A percentile compares a stretch with the other conserved stretches of the same genome.
Evolutionary conservation across 768 basidiomycete species (phyloP).

Genomic region (Coprinopsis sp.): DNA sequence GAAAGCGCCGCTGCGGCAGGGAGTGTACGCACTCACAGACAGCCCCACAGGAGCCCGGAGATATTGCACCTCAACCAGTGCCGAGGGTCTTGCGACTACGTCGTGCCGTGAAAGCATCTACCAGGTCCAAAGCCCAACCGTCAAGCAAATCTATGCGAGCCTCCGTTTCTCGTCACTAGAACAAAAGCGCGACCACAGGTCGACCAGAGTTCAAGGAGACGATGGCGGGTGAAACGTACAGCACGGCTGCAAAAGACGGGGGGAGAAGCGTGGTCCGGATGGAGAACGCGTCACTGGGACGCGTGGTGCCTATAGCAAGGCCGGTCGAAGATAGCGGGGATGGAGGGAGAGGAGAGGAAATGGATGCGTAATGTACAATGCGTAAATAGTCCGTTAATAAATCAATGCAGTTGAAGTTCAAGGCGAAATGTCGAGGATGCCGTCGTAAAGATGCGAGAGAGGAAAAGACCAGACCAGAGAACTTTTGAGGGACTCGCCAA

Average conservation of each 20-base stretch:
- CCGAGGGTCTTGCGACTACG: constrained; percentile 67
- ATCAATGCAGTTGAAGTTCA: constrained; percentile 54
- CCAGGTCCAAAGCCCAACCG: constrained; percentile 32
- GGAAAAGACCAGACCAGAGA: constrained; percentile 12
- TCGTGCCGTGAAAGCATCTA: constrained; percentile 53
- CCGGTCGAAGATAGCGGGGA: constrained; percentile 21
- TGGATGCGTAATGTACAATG: constrained; percentile 43
- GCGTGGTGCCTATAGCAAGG: constrained; percentile 10
- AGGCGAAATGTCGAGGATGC: constrained; percentile 42
- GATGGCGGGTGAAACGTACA: constrained; percentile 32
- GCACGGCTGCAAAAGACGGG: constrained; percentile 54
- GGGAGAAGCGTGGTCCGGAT: constrained; percentile 22
- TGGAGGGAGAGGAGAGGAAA: constrained; percentile 31
- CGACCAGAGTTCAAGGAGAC: constrained; percentile 21
- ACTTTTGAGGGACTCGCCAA: constrained; percentile 23
- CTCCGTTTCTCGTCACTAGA: constrained; percentile 11
- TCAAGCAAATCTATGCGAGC: constrained; percentile 7
- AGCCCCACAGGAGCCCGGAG: constrained; percentile 42
- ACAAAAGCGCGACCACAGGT: constrained; percentile 36
- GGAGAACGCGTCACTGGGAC: constrained; percentile 30
- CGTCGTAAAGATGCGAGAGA: constrained; percentile 23
- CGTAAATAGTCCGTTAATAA: constrained; percentile 45
- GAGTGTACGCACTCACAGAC: constrained; percentile 47
- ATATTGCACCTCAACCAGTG: constrained; percentile 50
- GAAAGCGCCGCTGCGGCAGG: constrained; percentile 47